A percentile compares a stretch with the other conserved stretches of the same genome.
phyloP scores from a whole-genome alignment of 2,329 filamentous ascomycete genomes.

The Periconia macrospinosa region DNA sequence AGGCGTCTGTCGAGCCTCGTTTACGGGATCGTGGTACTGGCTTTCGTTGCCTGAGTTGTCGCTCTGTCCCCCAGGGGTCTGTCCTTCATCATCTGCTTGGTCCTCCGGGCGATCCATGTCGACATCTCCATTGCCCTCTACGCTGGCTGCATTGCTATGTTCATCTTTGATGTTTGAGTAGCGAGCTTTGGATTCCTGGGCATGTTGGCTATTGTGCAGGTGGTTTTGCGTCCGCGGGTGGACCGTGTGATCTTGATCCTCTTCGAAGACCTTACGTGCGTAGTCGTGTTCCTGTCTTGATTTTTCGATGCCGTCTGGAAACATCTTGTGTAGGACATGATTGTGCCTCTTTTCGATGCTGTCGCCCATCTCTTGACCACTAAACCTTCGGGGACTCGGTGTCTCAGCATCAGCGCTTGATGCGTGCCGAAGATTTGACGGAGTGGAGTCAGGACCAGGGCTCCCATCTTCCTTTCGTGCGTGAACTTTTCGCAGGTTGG shows the following conservation, averaged over 20 bases:
- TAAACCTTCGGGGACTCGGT: conserved; percentile 28
- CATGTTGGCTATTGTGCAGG: conserved; percentile 13
- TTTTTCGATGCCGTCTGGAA: conserved; percentile 38
- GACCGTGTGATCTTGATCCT: conserved; percentile 27
- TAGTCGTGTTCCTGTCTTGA: conserved; percentile 36
- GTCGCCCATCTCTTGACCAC: conserved; percentile 12
- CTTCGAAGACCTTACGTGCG: conserved; percentile 34
- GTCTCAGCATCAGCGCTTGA: conserved; percentile 21
- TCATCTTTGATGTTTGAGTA: conserved; percentile 27
- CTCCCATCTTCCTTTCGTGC: conserved; percentile 49
- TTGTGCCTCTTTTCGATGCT: conserved; percentile 35
- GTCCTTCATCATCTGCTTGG: conserved; percentile 22
- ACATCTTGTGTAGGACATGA: conserved; percentile 41
- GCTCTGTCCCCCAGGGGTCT: conserved; percentile 19
- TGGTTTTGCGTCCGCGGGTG: conserved; percentile 21
- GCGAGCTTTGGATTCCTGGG: conserved; percentile 4
- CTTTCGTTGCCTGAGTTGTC: conserved; percentile 17
- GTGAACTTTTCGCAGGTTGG: conserved; percentile 55
- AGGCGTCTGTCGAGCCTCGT: conserved; percentile 4
- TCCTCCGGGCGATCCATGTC: conserved; percentile 28
- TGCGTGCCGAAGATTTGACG: conserved; percentile 20
- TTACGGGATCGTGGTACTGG: conserved; percentile 18
- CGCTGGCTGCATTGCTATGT: conserved; percentile 16
- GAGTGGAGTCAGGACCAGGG: conserved; percentile 24
- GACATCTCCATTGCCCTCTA: conserved; percentile 15